A percentile compares a stretch with the other conserved stretches of the same genome.
Evolutionary conservation across 2,329 filamentous ascomycete genomes (phyloP).

Genomic region (Akanthomyces lecanii): DNA sequence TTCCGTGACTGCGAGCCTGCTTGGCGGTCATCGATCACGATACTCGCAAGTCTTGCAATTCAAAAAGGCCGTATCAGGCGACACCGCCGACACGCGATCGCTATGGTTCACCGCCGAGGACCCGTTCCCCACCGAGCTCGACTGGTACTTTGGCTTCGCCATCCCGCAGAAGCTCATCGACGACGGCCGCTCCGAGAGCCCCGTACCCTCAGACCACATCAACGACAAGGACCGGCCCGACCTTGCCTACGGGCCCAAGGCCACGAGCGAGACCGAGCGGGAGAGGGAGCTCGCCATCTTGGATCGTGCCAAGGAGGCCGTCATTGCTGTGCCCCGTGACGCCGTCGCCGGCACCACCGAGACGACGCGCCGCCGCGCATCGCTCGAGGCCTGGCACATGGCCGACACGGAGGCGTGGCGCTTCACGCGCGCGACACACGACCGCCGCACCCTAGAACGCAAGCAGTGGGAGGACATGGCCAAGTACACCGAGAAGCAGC

Average conservation of each 20-base stretch:
- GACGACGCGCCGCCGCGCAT: slow-evolving; percentile 44
- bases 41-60: slow-evolving; percentile 66
- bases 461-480: slow-evolving; percentile 67
- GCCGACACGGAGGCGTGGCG: slow-evolving; percentile 75
- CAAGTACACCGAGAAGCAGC: slow-evolving; percentile 41
- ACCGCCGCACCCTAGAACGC: slow-evolving; percentile 59
- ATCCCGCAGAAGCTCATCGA: slow-evolving; percentile 58
- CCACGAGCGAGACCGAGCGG: slow-evolving; percentile 46
- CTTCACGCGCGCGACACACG: slow-evolving; percentile 65
- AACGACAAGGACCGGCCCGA: slow-evolving; percentile 26
- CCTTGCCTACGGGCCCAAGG: slow-evolving; percentile 45
- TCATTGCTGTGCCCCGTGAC: slow-evolving; percentile 45
- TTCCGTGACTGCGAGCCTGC: slow-evolving; percentile 63
- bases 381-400: slow-evolving; percentile 63
- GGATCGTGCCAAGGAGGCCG: slow-evolving; percentile 41
- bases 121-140: slow-evolving; percentile 63
- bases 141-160: slow-evolving; percentile 86
- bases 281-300: slow-evolving; percentile 53
- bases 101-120: slow-evolving; percentile 78
- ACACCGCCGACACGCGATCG: slow-evolving; percentile 57
- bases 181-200: slow-evolving; percentile 28
- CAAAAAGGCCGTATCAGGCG: slow-evolving; percentile 75
- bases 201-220: slow-evolving; percentile 25
- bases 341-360: slow-evolving; percentile 36
- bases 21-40: slow-evolving; percentile 57